Percentiles rank a stretch among this genome's conserved stretches.
phyloP scores from a whole-genome alignment of 495 filamentous ascomycete species.

The Penicillium waksmanii region DNA sequence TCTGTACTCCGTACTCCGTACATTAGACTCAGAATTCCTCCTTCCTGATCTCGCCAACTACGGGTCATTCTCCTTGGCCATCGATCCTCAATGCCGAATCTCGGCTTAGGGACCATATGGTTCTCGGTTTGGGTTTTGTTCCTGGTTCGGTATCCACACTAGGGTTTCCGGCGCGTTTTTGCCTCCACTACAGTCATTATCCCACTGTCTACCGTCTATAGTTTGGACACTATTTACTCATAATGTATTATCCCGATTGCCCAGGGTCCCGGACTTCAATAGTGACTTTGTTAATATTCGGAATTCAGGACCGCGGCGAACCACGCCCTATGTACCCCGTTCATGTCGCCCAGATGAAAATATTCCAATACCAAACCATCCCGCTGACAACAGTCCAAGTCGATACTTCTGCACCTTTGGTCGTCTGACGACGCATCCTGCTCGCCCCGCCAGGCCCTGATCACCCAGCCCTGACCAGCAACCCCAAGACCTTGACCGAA shows the following conservation, averaged over 20 bases:
- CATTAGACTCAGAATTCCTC: neutral
- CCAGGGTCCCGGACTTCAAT: neutral
- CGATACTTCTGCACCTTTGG: constrained; percentile 9
- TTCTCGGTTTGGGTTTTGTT: neutral
- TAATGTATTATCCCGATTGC: no score
- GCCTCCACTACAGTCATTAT: constrained; percentile 1
- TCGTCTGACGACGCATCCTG: constrained; percentile 26
- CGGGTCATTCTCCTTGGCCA: neutral
- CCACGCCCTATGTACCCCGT: constrained; percentile 1
- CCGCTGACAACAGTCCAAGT: neutral
- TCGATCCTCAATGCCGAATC: neutral
- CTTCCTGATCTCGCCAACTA: neutral
- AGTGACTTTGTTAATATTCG: neutral
- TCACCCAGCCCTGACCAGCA: constrained; percentile 3
- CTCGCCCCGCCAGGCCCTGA: constrained; percentile 23
- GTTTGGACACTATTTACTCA: constrained; percentile 4
- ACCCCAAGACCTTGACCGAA: constrained; percentile 12
- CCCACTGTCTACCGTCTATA: neutral
- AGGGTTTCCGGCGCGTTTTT: constrained; percentile 4
- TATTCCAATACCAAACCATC: neutral
- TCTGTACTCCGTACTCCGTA: neutral
- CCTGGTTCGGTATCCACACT: constrained; percentile 5
- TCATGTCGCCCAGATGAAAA: neutral
- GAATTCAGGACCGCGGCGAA: neutral
- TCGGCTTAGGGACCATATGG: neutral